Base-by-base conservation (phyloP, 1,284 basidiomycete genomes). In the Puccinia triticina region DNA sequence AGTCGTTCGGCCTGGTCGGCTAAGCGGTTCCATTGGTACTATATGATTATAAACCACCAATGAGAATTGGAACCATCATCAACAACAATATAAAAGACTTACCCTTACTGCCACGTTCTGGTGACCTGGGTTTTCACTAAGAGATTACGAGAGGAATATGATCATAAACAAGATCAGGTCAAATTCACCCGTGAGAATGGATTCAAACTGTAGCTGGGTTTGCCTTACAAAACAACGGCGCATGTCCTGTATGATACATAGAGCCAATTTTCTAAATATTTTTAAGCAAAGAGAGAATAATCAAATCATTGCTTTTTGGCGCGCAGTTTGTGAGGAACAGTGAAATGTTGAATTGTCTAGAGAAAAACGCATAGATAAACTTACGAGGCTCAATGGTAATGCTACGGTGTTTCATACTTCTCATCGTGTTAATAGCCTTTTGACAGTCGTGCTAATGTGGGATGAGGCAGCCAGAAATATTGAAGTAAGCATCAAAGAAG, bases 31-130 rank as follows among this genome's bases (percentile, higher is more conserved):
- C 74, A 76, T 43, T 46, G 32, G 37, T 76, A 76, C 74, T 76
- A 59, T n/a, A 76, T 26, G 1, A 43, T 43, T 43, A 43, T 43
- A 43, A 73, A 53, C 50, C 16, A 29, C 21, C 2, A 50, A 50
- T 50, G 18, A 29, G n/a, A 55, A 53, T 55, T 3, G n/a, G 1
- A 8, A 34, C 23, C 59, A 55, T 50, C n/a, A 73, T 34, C 16
- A 50, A 4, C 21, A 34, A 37, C 12, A 37, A n/a, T 26, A 40
- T 3, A 55, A 37, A 53, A 7, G 0, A 32, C 74, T 18, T 61
- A 76, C 74, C 74, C 43, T 61, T 12, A 76, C 74, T 57, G 55
- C 74, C 74, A 61, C 16, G 74, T 76, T 76, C n/a, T 76, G 32
- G 1, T 32, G 16, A 29, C 57, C 34, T 3, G 34, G 12, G 23